Evolutionary conservation across 2,329 filamentous ascomycete species (phyloP).

Genomic region (Colletotrichum sp.): DNA sequence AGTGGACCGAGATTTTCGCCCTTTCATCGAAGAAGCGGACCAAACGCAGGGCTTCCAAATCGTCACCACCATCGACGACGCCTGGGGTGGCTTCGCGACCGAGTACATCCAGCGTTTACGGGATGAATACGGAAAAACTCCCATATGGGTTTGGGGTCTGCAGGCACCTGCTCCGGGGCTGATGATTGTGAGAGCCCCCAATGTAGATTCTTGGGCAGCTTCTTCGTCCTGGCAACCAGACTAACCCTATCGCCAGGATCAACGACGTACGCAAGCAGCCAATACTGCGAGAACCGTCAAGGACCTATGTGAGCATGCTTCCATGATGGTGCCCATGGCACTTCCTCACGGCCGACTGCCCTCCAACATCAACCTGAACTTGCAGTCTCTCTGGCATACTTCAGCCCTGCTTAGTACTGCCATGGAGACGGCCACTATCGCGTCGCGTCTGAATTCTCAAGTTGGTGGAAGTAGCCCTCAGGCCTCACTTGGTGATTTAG

Average conservation of each 20-base stretch:
- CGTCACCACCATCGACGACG: slow-evolving; percentile 74
- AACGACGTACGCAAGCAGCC: slow-evolving; percentile 67
- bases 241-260: slow-evolving; percentile 44
- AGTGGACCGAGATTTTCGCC: slow-evolving; percentile 86
- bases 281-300: slow-evolving; percentile 78
- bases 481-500: slow-evolving; percentile 65
- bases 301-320: slow-evolving; percentile 72
- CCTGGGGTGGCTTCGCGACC: slow-evolving; percentile 80
- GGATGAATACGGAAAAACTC: slow-evolving; percentile 90
- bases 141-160: slow-evolving; percentile 86
- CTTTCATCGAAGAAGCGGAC: slow-evolving; percentile 92
- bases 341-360: slow-evolving; percentile 64
- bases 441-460: slow-evolving; percentile 68
- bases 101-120: slow-evolving; percentile 78
- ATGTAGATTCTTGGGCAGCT: not conserved
- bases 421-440: slow-evolving; percentile 79
- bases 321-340: slow-evolving; percentile 78
- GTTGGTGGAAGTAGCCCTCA: slow-evolving; percentile 34
- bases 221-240: not conserved
- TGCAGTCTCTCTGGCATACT: slow-evolving; percentile 76
- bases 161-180: slow-evolving; percentile 58
- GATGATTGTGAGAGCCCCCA: not conserved
- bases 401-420: slow-evolving; percentile 78
- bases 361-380: slow-evolving; percentile 63
- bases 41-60: slow-evolving; percentile 88